Evolutionary conservation across 768 basidiomycete genomes (phyloP), one percentile per base, ranked within the genome.

Genomic region (Podaxis sp.): DNA sequence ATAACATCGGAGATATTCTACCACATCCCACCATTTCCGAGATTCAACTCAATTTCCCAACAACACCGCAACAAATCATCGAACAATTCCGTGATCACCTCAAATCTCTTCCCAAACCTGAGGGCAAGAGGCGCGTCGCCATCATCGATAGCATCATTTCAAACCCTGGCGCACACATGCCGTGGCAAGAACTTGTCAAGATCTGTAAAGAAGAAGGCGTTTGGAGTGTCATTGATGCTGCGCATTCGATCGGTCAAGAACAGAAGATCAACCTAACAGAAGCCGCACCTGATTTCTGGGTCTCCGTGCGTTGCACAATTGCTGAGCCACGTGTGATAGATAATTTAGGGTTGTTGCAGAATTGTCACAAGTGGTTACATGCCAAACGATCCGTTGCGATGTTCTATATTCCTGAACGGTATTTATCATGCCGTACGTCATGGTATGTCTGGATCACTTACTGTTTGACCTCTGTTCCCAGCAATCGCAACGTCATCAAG

Each of bases 311-410:
- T 61, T 9, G 57, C 13, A 36, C 12, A 3, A 17, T 12, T 17
- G 4, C 13, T 28, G 49, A 52, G 0, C 52, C 19, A 22, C 42
- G 2, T 40, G 38, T 48, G 24, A 12, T 5, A 7, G 33, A 44
- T 22, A 15, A 55, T 1, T 39, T 30, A 8, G 19, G 42, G 30
- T 30, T 51, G 11, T 24, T 52, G 28, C 64, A 91, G 85, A 93
- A 93, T 68, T 89, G 88, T 66, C 90, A 95, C 74, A 95, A 95
- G 73, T 96, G 94, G 93, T 75, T 94, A 1, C 87, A 81, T 67
- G 80, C 84, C 2, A 88, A 91, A 71, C 82, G 93, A 4, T 78
- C 84, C 1, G 86, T 81, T 51, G 86, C 90, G 0, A 77, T 89
- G 17, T 76, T 95, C 15, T 95, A 95, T 70, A 89, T 92, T 4